A percentile compares a stretch with the other conserved stretches of the same genome.
Evolutionary conservation across 108 stramenopile species (phyloP).

Genomic region (Pseudonitzschia pungens): DNA sequence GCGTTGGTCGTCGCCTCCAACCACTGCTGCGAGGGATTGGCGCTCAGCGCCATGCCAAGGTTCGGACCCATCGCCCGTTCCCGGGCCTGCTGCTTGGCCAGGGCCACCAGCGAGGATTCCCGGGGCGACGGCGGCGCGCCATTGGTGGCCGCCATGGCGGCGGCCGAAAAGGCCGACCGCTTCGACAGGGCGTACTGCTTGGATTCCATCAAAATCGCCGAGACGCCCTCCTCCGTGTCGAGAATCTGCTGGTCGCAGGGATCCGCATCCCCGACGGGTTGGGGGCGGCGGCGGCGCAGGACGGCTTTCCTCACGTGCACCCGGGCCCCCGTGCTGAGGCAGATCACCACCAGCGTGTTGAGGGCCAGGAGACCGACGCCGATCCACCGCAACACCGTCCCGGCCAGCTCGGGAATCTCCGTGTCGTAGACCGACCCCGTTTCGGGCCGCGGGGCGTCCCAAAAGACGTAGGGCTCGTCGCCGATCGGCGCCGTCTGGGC

Average conservation of each 20-base stretch:
- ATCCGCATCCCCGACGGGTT: no score
- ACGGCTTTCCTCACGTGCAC: not conserved
- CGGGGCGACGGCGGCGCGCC: no score
- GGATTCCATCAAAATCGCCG: slow-evolving; percentile 10
- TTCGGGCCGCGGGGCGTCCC: not conserved
- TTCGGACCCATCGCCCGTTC: no score
- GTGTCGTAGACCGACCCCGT: not conserved
- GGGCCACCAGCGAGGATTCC: no score
- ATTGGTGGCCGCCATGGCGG: no score
- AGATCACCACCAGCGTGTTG: not conserved
- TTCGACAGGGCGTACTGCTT: slow-evolving; percentile 1
- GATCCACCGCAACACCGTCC: not conserved
- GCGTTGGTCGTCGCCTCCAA: no score
- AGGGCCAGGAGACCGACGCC: not conserved
- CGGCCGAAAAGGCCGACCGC: not conserved
- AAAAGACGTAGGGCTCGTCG: slow-evolving; percentile 3
- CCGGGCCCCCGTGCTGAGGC: no score
- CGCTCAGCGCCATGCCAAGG: no score
- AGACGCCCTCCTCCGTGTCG: slow-evolving; percentile 8
- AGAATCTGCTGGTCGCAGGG: no score
- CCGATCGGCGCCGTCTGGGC: not conserved
- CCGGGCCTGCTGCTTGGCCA: no score
- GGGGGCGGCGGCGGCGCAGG: no score
- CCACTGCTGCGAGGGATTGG: no score
- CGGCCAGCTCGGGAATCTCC: not conserved